phyloP scores from a whole-genome alignment of 768 basidiomycete genomes.

The Zangia roseola region DNA sequence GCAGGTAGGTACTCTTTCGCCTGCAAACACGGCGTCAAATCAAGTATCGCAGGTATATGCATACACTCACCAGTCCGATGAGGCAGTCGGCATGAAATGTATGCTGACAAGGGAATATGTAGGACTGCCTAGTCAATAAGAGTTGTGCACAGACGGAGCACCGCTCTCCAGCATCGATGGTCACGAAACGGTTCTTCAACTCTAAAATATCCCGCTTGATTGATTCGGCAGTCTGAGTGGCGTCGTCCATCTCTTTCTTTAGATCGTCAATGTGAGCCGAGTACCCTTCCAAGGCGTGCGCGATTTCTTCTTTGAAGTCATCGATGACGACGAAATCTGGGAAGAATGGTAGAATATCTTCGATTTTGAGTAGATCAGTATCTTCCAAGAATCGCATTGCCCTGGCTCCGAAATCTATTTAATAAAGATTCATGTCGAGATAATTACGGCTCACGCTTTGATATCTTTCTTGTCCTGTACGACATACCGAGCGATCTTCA shows the following conservation, averaged over 20 bases:
- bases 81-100: slow-evolving; percentile 97
- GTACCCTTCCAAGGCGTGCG: slow-evolving; percentile 91
- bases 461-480: slow-evolving; percentile 98
- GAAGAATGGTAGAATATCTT: slow-evolving; percentile 99
- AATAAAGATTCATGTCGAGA: background rate
- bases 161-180: slow-evolving; percentile 82
- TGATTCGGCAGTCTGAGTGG: slow-evolving; percentile 86
- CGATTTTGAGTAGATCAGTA: slow-evolving; percentile 93
- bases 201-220: slow-evolving; percentile 90
- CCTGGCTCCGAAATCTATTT: slow-evolving; percentile 40
- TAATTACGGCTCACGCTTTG: slow-evolving; percentile 71
- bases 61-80: slow-evolving; percentile 77
- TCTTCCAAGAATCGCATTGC: slow-evolving; percentile 97
- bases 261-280: slow-evolving; percentile 86
- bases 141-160: slow-evolving; percentile 79
- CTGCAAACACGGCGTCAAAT: slow-evolving; percentile 40
- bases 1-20: slow-evolving; percentile 90
- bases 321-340: slow-evolving; percentile 99
- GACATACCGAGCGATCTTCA: slow-evolving; percentile 98
- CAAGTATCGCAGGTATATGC: background rate
- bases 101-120: slow-evolving; percentile 98
- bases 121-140: slow-evolving; percentile 88
- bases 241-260: slow-evolving; percentile 95
- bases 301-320: slow-evolving; percentile 99
- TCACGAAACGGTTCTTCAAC: slow-evolving; percentile 86